Evolutionary conservation across 192 early-diverging fungal species (phyloP), one percentile per base, ranked within the genome.

Genomic region (Jimgerdemannia flammicorona): DNA sequence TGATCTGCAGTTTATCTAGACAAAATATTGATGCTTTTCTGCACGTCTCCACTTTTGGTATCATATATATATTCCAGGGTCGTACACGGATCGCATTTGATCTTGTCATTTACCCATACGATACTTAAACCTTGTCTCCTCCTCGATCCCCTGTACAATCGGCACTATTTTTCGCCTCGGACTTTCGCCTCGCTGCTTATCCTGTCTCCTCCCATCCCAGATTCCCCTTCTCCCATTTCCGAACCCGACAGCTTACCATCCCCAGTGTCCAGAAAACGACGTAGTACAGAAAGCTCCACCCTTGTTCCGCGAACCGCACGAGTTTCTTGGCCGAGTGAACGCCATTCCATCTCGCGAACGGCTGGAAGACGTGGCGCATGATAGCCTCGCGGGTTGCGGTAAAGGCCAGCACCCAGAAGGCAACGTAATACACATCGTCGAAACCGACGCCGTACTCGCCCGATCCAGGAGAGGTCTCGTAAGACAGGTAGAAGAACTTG

Each of bases 301-400:
- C 89, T 69, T 94, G 92, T 76, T 94, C 93, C 67, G 88, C 87
- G 63, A 94, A 88, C 68, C 92, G 89, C 74, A 74, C 83, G 71
- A 75, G 75, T 43, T 81, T 84, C 63, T 29, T 67, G 14, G 76
- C 67, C 19, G 75, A 75, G 63, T 76, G 77, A 43, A 87, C 82
- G 9, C 86, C 80, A 29, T 75, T 64, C 1, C 64, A n/a, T 73
- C 77, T 79, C 70, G 79, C 85, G 17, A 87, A 10, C 8, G 88
- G 87, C 43, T 67, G 78, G 43, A 87, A 79, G 64, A 82, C 69
- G 65, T 84, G 85, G 64, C 84, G 85, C 85, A 92, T 85, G 67
- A 88, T 74, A 10, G 81, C 39, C 1, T 88, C 87, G 14, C 93
- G 88, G 9, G 89, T 72, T 19, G 89, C 88, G 10, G 91, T 90